Conservation (phyloP, 805 yeast genomes). For the Starmerella sp. region DNA sequence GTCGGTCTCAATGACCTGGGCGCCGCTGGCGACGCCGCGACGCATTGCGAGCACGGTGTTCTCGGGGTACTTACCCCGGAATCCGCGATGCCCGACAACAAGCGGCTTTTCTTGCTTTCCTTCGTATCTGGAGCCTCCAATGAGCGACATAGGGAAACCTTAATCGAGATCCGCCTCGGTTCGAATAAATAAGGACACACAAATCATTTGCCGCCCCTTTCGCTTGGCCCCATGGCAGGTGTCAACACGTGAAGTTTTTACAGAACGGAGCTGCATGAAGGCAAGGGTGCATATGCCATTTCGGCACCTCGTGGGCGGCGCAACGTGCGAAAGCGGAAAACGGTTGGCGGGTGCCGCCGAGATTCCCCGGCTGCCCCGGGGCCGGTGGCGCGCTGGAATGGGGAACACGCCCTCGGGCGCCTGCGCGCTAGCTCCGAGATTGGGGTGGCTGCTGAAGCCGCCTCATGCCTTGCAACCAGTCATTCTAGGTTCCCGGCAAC, state of each 20-base stretch:
- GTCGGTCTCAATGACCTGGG: conserved; percentile 43
- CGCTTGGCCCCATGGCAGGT: background rate
- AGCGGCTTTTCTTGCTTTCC: conserved; percentile 24
- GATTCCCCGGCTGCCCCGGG: too few species aligned
- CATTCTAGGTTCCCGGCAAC: background rate
- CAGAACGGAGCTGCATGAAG: background rate
- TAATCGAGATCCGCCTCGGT: background rate
- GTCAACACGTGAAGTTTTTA: background rate
- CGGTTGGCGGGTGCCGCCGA: background rate
- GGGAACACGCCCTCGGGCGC: too few species aligned
- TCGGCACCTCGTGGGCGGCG: background rate
- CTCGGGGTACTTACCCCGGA: conserved; percentile 35
- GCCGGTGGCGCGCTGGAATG: too few species aligned
- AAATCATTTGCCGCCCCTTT: background rate
- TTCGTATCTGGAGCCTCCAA: conserved; percentile 17
- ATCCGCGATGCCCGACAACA: conserved; percentile 28
- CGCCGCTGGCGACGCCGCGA: conserved; percentile 39
- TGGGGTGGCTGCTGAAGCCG: too few species aligned
- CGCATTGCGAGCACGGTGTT: conserved; percentile 38
- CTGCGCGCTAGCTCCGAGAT: too few species aligned
- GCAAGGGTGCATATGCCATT: background rate
- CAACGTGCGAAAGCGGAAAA: background rate
- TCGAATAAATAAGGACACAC: background rate
- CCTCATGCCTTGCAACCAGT: too few species aligned
- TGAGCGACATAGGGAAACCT: conserved; percentile 12